phyloP scores from a whole-genome alignment of 352 stramenopile genomes.

The Phytophthora sp. region DNA sequence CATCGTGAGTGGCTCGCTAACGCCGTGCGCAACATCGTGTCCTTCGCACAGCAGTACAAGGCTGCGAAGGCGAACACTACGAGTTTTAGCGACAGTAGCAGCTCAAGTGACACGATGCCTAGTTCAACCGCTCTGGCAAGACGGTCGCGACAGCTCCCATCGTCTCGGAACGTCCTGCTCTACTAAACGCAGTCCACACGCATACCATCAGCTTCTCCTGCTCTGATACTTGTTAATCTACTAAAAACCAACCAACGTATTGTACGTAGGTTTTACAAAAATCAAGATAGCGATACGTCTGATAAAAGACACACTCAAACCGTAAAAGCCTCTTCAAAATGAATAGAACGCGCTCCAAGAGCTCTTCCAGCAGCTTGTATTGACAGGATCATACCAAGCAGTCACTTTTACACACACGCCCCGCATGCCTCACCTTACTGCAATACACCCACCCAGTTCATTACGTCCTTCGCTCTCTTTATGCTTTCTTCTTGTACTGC shows the following conservation, averaged over 20 bases:
- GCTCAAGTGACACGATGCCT: slow-evolving; percentile 14
- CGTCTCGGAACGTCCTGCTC: slow-evolving; percentile 19
- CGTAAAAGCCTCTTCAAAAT: slow-evolving; percentile 7
- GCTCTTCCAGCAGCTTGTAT: slow-evolving; percentile 5
- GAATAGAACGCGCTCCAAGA: not conserved
- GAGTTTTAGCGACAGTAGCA: slow-evolving; percentile 11
- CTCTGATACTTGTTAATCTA: slow-evolving; percentile 11
- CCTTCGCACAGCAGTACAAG: slow-evolving; percentile 72
- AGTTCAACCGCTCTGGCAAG: not conserved
- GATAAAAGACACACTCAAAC: not conserved
- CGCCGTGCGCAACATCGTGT: slow-evolving; percentile 62
- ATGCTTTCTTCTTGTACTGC: slow-evolving; percentile 83
- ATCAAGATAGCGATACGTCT: slow-evolving; percentile 11
- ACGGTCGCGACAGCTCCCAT: slow-evolving; percentile 17
- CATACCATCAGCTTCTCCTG: not conserved
- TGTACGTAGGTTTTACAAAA: not conserved
- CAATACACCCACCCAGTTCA: not conserved
- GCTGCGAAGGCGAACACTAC: slow-evolving; percentile 38
- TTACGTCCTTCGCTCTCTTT: slow-evolving; percentile 15
- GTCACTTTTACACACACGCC: too few species aligned
- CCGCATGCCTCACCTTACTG: too few species aligned
- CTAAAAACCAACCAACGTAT: not conserved
- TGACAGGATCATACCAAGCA: slow-evolving; percentile 6
- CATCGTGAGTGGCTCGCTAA: slow-evolving; percentile 84
- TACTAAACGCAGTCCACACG: slow-evolving; percentile 25